These are phyloP conservation scores for Phytophthora sp. DNA, from an alignment of 352 stramenopile species.

Conservation along the genomic window DNA sequence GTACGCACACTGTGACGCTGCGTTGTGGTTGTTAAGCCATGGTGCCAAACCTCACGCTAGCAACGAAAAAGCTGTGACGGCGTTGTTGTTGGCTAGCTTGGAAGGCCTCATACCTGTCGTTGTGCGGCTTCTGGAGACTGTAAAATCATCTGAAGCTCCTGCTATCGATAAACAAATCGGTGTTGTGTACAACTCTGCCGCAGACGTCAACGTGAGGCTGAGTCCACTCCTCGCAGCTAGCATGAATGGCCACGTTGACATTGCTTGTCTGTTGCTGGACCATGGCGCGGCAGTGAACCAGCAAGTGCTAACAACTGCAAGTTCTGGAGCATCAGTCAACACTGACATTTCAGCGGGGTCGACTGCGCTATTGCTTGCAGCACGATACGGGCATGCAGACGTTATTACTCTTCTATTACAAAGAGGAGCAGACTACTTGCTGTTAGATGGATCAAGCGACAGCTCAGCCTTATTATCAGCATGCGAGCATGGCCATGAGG, in stretches of 20 bases:
- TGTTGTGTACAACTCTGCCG: constrained; percentile 74
- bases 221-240: constrained; percentile 67
- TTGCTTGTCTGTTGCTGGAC: constrained; percentile 54
- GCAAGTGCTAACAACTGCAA: constrained; percentile 13
- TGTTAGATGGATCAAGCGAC: constrained; percentile 44
- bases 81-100: constrained; percentile 71
- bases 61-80: constrained; percentile 79
- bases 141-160: neutral
- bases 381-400: constrained; percentile 91
- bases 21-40: constrained; percentile 60
- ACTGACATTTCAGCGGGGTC: neutral
- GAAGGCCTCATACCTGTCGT: constrained; percentile 63
- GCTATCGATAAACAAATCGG: constrained; percentile 58
- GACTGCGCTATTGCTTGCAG: constrained; percentile 85
- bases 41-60: constrained; percentile 46
- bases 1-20: constrained; percentile 60
- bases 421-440: constrained; percentile 36
- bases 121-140: constrained; percentile 40
- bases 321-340: constrained; percentile 2
- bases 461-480: constrained; percentile 63
- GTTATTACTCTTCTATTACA: constrained; percentile 82
- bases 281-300: constrained; percentile 32
- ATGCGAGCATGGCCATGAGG: constrained; percentile 58
- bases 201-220: constrained; percentile 63
- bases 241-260: constrained; percentile 75